These are phyloP conservation scores for Coemansia sp. DNA, from an alignment of 192 early-diverging fungal genomes.

Conservation along the genomic window DNA sequence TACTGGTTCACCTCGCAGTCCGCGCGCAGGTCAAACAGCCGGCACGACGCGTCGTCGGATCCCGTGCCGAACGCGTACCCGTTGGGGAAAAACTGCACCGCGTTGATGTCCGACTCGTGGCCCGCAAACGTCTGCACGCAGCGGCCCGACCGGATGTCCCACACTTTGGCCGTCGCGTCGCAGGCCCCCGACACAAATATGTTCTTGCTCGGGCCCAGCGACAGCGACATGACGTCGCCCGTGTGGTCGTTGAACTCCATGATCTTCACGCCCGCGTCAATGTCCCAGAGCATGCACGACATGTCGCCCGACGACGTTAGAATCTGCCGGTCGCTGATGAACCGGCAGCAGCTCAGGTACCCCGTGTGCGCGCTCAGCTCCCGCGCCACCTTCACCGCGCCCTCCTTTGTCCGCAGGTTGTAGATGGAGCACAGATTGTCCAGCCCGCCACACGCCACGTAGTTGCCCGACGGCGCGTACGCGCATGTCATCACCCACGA, in stretches of 20 bases:
- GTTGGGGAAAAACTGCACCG: conserved; percentile 99
- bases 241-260: conserved; percentile 98
- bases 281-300: conserved; percentile 99
- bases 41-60: conserved; percentile 97
- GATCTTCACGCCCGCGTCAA: conserved; percentile 96
- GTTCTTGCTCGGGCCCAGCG: conserved; percentile 87
- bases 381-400: conserved; percentile 87
- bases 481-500: conserved; percentile 99
- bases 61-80: conserved; percentile 98
- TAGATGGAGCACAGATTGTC: conserved; percentile 99
- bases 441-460: conserved; percentile 98
- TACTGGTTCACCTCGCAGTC: conserved; percentile 98
- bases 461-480: conserved; percentile 96
- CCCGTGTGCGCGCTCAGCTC: conserved; percentile 97
- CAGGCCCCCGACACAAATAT: conserved; percentile 98
- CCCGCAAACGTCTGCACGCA: conserved; percentile 98
- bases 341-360: conserved; percentile 96
- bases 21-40: conserved; percentile 95
- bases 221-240: conserved; percentile 98
- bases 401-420: conserved; percentile 93
- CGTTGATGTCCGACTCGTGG: conserved; percentile 98
- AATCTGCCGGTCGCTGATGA: conserved; percentile 93
- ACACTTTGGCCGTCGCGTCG: conserved; percentile 96
- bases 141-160: conserved; percentile 94
- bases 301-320: conserved; percentile 95